These are phyloP conservation scores for Aspergillus caelatus DNA, from an alignment of 2,329 filamentous ascomycete species.

Conservation along the genomic window DNA sequence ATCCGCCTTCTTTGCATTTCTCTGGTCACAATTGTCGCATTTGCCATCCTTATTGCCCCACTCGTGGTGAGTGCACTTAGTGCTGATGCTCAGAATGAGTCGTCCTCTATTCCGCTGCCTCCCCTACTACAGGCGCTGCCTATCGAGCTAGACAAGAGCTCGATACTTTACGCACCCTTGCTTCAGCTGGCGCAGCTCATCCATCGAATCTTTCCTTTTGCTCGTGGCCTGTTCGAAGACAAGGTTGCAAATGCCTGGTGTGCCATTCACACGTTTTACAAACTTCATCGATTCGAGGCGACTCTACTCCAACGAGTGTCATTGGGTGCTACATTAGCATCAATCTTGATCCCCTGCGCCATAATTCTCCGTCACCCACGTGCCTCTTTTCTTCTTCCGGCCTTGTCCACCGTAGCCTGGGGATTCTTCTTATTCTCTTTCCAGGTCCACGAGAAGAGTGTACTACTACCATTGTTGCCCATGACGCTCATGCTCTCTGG, in stretches of 20 bases:
- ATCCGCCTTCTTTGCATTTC: slow-evolving; percentile 74
- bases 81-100: slow-evolving; percentile 67
- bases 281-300: slow-evolving; percentile 74
- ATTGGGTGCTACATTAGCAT: slow-evolving; percentile 70
- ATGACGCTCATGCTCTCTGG: slow-evolving; percentile 87
- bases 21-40: slow-evolving; percentile 71
- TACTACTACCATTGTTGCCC: slow-evolving; percentile 85
- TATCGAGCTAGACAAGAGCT: slow-evolving; percentile 62
- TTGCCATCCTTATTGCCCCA: slow-evolving; percentile 74
- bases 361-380: slow-evolving; percentile 78
- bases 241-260: slow-evolving; percentile 99
- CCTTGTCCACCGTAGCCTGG: slow-evolving; percentile 85
- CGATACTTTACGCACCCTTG: slow-evolving; percentile 72
- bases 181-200: slow-evolving; percentile 82
- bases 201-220: slow-evolving; percentile 93
- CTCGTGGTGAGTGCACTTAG: slow-evolving; percentile 72
- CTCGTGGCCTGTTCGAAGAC: slow-evolving; percentile 95
- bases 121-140: slow-evolving; percentile 61
- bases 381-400: slow-evolving; percentile 75
- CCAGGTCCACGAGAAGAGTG: slow-evolving; percentile 98
- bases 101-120: slow-evolving; percentile 64
- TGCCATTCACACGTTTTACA: slow-evolving; percentile 83
- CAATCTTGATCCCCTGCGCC: slow-evolving; percentile 77
- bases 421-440: slow-evolving; percentile 98
- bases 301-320: slow-evolving; percentile 75